phyloP scores from a whole-genome alignment of 495 filamentous ascomycete species.

The Cenococcum geophilum region DNA sequence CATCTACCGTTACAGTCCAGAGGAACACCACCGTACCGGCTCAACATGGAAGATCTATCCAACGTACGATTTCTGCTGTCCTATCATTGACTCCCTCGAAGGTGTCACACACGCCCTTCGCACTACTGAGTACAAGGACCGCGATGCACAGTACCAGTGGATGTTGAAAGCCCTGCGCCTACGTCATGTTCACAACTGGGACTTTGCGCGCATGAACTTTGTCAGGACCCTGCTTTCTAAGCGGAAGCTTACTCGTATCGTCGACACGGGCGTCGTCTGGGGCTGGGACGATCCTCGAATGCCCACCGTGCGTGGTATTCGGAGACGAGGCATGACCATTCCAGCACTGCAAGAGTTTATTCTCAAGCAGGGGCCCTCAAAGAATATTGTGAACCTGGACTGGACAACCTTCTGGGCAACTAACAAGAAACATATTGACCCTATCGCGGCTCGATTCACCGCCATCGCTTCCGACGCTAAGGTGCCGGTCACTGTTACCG shows the following conservation, averaged over 20 bases:
- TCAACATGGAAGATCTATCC: constrained; percentile 91
- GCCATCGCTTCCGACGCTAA: constrained; percentile 62
- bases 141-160: constrained; percentile 97
- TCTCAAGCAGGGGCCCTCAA: constrained; percentile 81
- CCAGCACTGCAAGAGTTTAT: constrained; percentile 86
- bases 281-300: constrained; percentile 96
- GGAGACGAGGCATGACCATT: constrained; percentile 85
- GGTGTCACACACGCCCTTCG: constrained; percentile 92
- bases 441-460: constrained; percentile 76
- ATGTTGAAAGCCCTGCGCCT: constrained; percentile 81
- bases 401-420: constrained; percentile 90
- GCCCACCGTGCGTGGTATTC: constrained; percentile 84
- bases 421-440: constrained; percentile 95
- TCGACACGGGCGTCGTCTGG: constrained; percentile 77
- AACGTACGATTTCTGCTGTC: constrained; percentile 91
- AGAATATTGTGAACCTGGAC: constrained; percentile 84
- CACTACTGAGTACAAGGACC: constrained; percentile 95
- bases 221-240: constrained; percentile 85
- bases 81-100: constrained; percentile 83
- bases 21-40: constrained; percentile 86
- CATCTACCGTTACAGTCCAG: constrained; percentile 82
- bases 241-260: constrained; percentile 90
- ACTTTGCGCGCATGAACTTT: constrained; percentile 96
- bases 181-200: constrained; percentile 90
- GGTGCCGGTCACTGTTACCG: constrained; percentile 63